These are phyloP conservation scores for Fusarium ambrosium DNA, from an alignment of 2,329 filamentous ascomycete species.

Conservation along the genomic window DNA sequence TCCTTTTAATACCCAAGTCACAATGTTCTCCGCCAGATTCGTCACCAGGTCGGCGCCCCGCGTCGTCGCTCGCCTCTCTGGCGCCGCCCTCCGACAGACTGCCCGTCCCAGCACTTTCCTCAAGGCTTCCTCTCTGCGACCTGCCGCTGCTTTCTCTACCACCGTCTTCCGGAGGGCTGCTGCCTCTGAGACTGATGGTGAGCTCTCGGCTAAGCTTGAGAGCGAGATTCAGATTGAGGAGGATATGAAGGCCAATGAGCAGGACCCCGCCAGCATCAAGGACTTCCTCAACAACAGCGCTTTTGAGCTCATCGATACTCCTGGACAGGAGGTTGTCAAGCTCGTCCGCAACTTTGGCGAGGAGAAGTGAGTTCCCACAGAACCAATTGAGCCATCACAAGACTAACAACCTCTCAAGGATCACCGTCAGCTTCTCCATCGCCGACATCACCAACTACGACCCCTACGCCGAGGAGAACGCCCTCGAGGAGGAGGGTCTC, in stretches of 20 bases:
- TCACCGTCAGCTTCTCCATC: slow-evolving; percentile 60
- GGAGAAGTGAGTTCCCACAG: slow-evolving; percentile 76
- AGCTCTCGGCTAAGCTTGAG: slow-evolving; percentile 88
- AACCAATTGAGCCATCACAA: slow-evolving; percentile 3
- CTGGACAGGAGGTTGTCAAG: slow-evolving; percentile 89
- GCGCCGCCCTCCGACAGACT: slow-evolving; percentile 64
- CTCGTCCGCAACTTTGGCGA: slow-evolving; percentile 86
- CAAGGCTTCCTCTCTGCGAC: slow-evolving; percentile 56
- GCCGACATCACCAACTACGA: slow-evolving; percentile 57
- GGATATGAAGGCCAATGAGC: slow-evolving; percentile 80
- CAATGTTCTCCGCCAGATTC: slow-evolving; percentile 78
- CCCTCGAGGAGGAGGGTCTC: slow-evolving; percentile 57
- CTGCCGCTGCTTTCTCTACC: slow-evolving; percentile 62
- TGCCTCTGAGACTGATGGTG: slow-evolving; percentile 71
- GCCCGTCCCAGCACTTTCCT: slow-evolving; percentile 64
- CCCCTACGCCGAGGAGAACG: slow-evolving; percentile 55
- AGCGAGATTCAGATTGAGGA: slow-evolving; percentile 88
- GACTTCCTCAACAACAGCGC: slow-evolving; percentile 89
- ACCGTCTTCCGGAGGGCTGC: slow-evolving; percentile 57
- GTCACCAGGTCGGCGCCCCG: slow-evolving; percentile 77
- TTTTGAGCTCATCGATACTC: slow-evolving; percentile 85
- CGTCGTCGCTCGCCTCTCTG: slow-evolving; percentile 69
- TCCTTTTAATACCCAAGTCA: slow-evolving; percentile 45
- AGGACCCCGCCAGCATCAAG: slow-evolving; percentile 82
- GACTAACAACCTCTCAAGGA: slow-evolving; percentile 49